These are phyloP conservation scores for Wickerhamiella siamensis DNA, from an alignment of 805 yeast genomes.

Conservation along the genomic window DNA sequence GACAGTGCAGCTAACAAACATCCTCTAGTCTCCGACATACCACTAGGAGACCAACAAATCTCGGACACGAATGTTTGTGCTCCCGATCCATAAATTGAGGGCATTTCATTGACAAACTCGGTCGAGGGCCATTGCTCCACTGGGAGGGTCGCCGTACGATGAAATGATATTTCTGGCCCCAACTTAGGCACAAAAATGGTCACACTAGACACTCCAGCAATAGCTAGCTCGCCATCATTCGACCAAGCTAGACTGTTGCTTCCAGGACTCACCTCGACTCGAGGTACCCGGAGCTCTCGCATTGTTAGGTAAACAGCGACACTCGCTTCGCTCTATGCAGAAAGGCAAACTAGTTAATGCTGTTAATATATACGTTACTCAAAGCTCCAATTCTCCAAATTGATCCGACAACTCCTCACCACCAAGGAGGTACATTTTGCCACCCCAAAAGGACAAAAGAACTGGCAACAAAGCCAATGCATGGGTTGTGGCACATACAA, in stretches of 20 bases:
- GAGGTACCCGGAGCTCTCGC: conserved; percentile 5
- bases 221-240: conserved; percentile 3
- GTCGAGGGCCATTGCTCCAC: background rate
- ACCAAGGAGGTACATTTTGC: conserved; percentile 34
- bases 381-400: conserved; percentile 14
- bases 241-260: conserved; percentile 4
- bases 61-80: conserved; percentile 1
- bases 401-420: conserved; percentile 22
- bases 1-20: conserved; percentile 5
- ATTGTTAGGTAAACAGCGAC: background rate
- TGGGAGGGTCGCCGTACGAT: background rate
- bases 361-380: too few species aligned
- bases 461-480: conserved; percentile 70
- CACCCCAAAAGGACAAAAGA: conserved; percentile 49
- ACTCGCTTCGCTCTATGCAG: background rate
- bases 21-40: background rate
- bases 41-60: conserved; percentile 5
- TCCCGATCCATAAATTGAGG: background rate
- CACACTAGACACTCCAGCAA: background rate
- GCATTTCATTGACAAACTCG: background rate
- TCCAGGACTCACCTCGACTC: conserved; percentile 3
- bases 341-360: too few species aligned
- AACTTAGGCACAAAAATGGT: conserved; percentile 2
- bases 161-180: background rate
- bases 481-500: conserved; percentile 64